phyloP scores from a whole-genome alignment of 177 flowering plant species.

The Vitis hybrid region DNA sequence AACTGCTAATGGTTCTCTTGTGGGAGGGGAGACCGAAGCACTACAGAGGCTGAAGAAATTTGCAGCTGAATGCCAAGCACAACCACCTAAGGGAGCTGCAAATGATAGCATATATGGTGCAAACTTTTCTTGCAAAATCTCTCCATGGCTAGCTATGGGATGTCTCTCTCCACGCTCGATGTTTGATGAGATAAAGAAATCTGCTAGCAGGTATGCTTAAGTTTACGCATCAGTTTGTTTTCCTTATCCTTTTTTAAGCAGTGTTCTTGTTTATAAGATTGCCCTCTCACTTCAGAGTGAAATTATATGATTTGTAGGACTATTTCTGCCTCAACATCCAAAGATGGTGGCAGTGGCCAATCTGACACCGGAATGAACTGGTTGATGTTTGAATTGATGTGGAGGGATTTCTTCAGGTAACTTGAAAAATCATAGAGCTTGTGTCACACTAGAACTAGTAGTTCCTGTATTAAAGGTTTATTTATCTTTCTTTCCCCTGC shows the following conservation, averaged over 20 bases:
- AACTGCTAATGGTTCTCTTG: slow-evolving; percentile 57
- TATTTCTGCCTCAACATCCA: slow-evolving; percentile 45
- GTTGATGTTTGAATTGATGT: slow-evolving; percentile 88
- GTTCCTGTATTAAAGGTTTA: too few species aligned
- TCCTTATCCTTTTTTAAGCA: neutral
- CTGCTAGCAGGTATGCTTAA: slow-evolving; percentile 50
- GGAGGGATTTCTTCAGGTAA: slow-evolving; percentile 99
- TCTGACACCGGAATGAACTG: slow-evolving; percentile 68
- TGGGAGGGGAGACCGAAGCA: slow-evolving; percentile 96
- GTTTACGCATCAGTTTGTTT: neutral
- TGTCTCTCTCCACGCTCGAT: slow-evolving; percentile 90
- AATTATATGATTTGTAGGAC: slow-evolving; percentile 33
- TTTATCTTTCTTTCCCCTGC: too few species aligned
- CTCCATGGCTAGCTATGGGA: slow-evolving; percentile 94
- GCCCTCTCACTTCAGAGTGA: neutral
- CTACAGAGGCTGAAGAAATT: slow-evolving; percentile 68
- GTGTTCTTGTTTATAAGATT: neutral
- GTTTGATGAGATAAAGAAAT: slow-evolving; percentile 88
- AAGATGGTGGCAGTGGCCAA: slow-evolving; percentile 46
- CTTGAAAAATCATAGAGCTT: neutral
- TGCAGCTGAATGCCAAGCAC: slow-evolving; percentile 80
- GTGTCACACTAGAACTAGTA: neutral
- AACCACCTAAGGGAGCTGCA: slow-evolving; percentile 52
- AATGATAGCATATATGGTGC: slow-evolving; percentile 80
- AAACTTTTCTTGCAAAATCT: slow-evolving; percentile 89